Evolutionary conservation across 108 stramenopile genomes (phyloP), one percentile per base, ranked within the genome.

Genomic region (Skeletonema grethae): DNA sequence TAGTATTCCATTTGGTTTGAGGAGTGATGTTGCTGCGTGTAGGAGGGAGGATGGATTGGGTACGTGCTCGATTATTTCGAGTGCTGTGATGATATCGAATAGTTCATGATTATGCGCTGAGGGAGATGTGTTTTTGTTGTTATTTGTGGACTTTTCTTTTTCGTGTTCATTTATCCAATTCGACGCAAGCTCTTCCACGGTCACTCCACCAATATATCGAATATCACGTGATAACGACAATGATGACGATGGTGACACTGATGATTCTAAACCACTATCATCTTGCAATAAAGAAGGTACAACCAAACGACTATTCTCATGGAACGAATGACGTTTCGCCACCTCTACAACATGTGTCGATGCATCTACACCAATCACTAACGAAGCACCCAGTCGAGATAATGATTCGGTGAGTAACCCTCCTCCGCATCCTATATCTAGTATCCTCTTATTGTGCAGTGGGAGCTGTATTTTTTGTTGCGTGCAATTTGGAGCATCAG

Each of bases 51-150:
- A 62, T 2, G 83, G 82, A 74, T 98, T 85, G 0, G 87, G 80
- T 15, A 90, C 92, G 74, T 98, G 97, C 76, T 98, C 97, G 16
- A 98, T 65, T 2, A 98, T 92, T 85, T 98, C 97, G 32, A 98
- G 71, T 20, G 92, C 68, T 70, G 94, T 93, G n/a, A 97, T 80
- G 20, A 95, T 76, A 70, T 97, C 96, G 71, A 88, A 57, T 18
- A 68, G 53, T 61, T 61, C 56, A 29, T 59, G 46, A 69, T 63
- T 7, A 59, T 55, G 13, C 32, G 46, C 7, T 79, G 65, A 13
- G 12, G 25, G 11, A 34, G 32, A 34, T 34, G 32, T 7, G 32
- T 34, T 34, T 1, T 7, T 34, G 4, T 5, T 34, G 63, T 20
- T 13, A 55, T 13, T 46, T 53, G 22, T 12, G 67, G 31, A 22